Evolutionary conservation across 2,329 filamentous ascomycete genomes (phyloP), one percentile per base, ranked within the genome.

Genomic region (Paramyrothecium roridum): DNA sequence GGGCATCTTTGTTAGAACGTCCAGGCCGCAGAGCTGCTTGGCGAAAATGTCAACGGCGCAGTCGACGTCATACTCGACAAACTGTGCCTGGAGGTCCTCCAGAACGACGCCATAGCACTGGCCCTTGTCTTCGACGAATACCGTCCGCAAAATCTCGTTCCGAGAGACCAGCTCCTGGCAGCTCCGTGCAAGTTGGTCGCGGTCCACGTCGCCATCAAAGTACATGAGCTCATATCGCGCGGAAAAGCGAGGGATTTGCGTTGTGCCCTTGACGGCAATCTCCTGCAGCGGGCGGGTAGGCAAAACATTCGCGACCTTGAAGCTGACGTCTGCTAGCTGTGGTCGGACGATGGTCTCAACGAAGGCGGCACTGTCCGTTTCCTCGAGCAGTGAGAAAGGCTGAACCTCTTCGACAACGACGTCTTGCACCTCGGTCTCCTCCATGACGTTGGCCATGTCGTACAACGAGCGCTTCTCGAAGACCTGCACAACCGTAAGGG

Each of bases 111-210:
- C 80, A 57, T 83, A 77, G 61, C 78, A 83, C 40, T 74, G 73
- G 7, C 72, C 73, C 21, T 76, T 72, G 55, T 77, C 73, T 54
- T 79, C 74, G 16, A 87, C 76, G 58, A 89, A 89, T 6, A 88
- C 81, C 0, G 86, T 89, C 4, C 85, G 81, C 3, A 89, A 73
- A 22, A 89, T 85, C 61, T 88, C 85, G 64, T 88, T 85, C 8
- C 75, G 75, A 3, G 77, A 69, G 1, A 89, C 80, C 3, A 89
- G 78, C 34, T 83, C 72, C 50, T 77, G 75, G 59, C 82, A 85
- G 50, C 76, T 76, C 19, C 69, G 57, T 33, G 79, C 71, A 22
- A 87, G 74, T 13, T 76, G 75, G 12, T 74, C 68, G 16, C 75
- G 63, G 52, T 87, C 72, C 13, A 87, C 71, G 0, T 62, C 58